These are phyloP conservation scores for Euphorbia lathyris DNA, from an alignment of 345 rosid genomes.

Conservation along the genomic window DNA sequence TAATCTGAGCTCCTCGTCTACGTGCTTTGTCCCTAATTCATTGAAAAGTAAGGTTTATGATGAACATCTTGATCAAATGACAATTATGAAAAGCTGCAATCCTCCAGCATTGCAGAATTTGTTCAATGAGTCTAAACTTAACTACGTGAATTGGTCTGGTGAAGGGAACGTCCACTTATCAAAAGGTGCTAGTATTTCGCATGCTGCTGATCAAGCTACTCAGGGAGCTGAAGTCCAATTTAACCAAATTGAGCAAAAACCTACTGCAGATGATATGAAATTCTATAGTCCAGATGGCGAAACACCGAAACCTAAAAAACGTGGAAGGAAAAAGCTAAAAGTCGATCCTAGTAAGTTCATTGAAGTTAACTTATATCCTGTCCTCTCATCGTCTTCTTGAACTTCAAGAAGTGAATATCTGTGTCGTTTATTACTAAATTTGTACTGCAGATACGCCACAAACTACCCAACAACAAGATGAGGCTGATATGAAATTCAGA, in stretches of 20 bases:
- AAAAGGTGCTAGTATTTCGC: constrained; percentile 29
- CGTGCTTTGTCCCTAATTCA: constrained; percentile 30
- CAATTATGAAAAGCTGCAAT: constrained; percentile 36
- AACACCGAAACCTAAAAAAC: constrained; percentile 44
- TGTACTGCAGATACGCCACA: constrained; percentile 40
- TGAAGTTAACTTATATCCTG: constrained; percentile 5
- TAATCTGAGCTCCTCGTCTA: constrained; percentile 27
- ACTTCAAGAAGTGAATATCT: constrained; percentile 11
- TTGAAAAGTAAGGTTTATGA: constrained; percentile 19
- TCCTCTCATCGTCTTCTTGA: constrained; percentile 1
- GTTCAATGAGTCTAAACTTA: constrained; percentile 42
- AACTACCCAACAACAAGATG: constrained; percentile 42
- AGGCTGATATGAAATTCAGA: constrained; percentile 47
- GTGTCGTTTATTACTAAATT: constrained; percentile 14
- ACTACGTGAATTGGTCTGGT: constrained; percentile 31
- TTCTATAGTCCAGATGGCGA: constrained; percentile 38
- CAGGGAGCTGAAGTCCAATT: constrained; percentile 22
- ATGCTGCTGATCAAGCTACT: constrained; percentile 17
- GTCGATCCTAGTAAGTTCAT: constrained; percentile 59
- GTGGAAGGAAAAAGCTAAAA: constrained; percentile 66
- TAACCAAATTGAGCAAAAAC: constrained; percentile 15
- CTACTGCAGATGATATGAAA: constrained; percentile 27
- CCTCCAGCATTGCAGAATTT: constrained; percentile 53
- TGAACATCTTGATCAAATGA: constrained; percentile 18
- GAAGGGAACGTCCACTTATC: constrained; percentile 33